phyloP scores from a whole-genome alignment of 1,139 yeast species.

The Pneumocystis carinii region DNA sequence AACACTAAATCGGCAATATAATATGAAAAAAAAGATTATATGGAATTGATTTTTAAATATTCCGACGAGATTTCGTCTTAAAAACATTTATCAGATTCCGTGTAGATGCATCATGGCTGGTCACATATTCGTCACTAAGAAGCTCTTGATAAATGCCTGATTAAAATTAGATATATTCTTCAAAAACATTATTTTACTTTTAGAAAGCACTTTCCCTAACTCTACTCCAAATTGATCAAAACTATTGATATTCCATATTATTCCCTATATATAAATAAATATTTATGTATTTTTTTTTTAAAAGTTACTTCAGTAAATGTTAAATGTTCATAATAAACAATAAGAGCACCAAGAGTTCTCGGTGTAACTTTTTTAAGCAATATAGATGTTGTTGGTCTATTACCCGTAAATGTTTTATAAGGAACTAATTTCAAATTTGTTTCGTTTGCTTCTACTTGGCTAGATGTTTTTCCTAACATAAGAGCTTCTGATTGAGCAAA shows the following conservation, averaged over 20 bases:
- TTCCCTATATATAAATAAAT: constrained; percentile 36
- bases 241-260: constrained; percentile 97
- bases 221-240: constrained; percentile 99
- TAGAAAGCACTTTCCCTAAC: constrained; percentile 93
- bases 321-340: constrained; percentile 92
- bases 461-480: constrained; percentile 87
- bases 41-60: neutral
- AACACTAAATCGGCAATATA: neutral
- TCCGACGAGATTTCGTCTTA: neutral
- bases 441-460: constrained; percentile 77
- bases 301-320: constrained; percentile 60
- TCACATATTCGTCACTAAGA: neutral
- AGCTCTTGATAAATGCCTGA: neutral
- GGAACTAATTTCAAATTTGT: constrained; percentile 64
- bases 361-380: constrained; percentile 93
- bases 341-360: constrained; percentile 84
- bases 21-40: neutral
- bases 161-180: neutral
- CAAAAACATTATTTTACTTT: constrained; percentile 28
- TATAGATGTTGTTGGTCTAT: constrained; percentile 97
- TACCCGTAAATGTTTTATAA: constrained; percentile 92
- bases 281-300: neutral
- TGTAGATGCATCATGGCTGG: neutral
- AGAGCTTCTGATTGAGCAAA: constrained; percentile 97
- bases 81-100: neutral